phyloP scores from a whole-genome alignment of 139 green algal species.

The Pseudopediastrum boryanum region DNA sequence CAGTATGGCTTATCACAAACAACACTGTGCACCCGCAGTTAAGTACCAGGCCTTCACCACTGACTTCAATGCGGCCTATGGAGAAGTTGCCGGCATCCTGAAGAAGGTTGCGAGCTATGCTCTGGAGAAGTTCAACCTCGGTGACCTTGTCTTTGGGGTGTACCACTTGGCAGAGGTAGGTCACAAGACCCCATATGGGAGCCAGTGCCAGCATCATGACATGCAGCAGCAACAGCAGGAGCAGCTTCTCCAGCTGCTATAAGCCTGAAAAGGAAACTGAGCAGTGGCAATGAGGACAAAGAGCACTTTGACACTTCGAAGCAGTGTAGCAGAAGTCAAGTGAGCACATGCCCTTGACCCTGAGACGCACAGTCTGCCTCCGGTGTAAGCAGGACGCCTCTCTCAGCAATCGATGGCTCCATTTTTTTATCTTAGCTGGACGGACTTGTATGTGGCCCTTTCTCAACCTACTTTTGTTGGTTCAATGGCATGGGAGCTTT shows the following conservation, averaged over 20 bases:
- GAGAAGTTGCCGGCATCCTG: slow-evolving; percentile 28
- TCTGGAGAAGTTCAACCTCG: not conserved
- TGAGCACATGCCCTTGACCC: too few relatives aligned
- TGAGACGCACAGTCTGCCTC: too few relatives aligned
- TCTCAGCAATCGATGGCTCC: too few relatives aligned
- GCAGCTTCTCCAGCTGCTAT: not conserved
- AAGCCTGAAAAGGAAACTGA: too few relatives aligned
- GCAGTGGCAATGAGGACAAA: slow-evolving; percentile 1
- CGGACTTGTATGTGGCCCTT: too few relatives aligned
- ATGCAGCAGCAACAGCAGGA: not conserved
- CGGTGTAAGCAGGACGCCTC: too few relatives aligned
- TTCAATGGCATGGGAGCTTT: too few relatives aligned
- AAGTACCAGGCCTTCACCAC: slow-evolving; percentile 18
- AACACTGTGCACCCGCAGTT: not conserved
- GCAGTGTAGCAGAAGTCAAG: too few relatives aligned
- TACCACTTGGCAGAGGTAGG: slow-evolving; percentile 27
- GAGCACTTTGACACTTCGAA: too few relatives aligned
- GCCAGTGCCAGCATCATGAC: not conserved
- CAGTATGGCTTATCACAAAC: not conserved
- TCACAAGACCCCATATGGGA: not conserved
- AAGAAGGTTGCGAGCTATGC: slow-evolving; percentile 26
- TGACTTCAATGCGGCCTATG: slow-evolving; percentile 12
- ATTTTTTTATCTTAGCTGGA: too few relatives aligned
- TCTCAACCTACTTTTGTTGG: too few relatives aligned
- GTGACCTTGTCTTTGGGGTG: slow-evolving; percentile 34